Evolutionary conservation across 2,329 filamentous ascomycete species (phyloP).

Genomic region (Hypomyces rosellus): DNA sequence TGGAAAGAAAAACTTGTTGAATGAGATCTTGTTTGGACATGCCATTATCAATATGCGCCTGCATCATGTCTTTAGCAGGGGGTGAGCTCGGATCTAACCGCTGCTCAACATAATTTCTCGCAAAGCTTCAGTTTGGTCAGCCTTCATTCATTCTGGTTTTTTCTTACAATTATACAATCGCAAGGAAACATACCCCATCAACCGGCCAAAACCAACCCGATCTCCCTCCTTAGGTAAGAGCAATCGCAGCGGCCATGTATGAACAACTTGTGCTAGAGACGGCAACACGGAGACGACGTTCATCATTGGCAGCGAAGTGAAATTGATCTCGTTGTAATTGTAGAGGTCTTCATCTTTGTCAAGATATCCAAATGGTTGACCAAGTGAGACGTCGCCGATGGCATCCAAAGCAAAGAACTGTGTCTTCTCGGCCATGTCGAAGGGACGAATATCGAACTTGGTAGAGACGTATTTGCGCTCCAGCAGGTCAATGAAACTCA

Average conservation of each 20-base stretch:
- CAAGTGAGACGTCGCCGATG: conserved; percentile 47
- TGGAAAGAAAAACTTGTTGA: conserved; percentile 11
- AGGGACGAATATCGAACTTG: conserved; percentile 23
- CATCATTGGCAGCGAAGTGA: conserved; percentile 33
- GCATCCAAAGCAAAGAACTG: conserved; percentile 50
- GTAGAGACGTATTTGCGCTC: conserved; percentile 40
- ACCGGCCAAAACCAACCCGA: conserved; percentile 31
- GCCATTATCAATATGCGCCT: conserved; percentile 21
- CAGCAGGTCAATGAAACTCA: conserved; percentile 38
- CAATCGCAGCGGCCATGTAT: conserved; percentile 30
- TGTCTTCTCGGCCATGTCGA: conserved; percentile 45
- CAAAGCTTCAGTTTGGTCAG: conserved; percentile 5
- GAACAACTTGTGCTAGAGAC: conserved; percentile 28
- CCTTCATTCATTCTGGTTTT: too few relatives aligned
- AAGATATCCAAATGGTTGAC: conserved; percentile 45
- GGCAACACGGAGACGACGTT: conserved; percentile 31
- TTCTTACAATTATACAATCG: too few relatives aligned
- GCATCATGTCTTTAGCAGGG: conserved; percentile 14
- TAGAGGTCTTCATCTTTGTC: conserved; percentile 42
- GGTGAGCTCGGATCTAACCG: conserved; percentile 16
- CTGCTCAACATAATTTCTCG: conserved; percentile 17
- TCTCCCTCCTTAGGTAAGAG: conserved; percentile 31
- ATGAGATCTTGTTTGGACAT: conserved; percentile 11
- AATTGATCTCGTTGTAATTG: conserved; percentile 37
- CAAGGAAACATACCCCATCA: conserved; percentile 29